phyloP scores from a whole-genome alignment of 2,329 filamentous ascomycete genomes.

The Colletotrichum gloeosporioides region DNA sequence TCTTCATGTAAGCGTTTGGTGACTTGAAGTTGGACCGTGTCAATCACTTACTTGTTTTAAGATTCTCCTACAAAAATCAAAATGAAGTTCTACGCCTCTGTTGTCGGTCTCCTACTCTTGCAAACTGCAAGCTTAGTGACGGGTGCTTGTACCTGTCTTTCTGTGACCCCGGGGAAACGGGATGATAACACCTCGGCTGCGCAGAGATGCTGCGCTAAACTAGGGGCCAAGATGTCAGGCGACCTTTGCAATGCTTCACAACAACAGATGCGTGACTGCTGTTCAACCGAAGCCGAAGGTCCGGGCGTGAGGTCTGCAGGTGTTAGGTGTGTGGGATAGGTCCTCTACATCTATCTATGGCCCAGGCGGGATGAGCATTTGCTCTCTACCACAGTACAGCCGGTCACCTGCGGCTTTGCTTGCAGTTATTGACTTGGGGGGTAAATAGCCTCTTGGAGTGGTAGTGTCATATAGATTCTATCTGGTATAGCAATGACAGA shows the following conservation, averaged over 20 bases:
- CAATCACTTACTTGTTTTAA: neutral
- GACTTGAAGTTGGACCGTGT: rapidly evolving
- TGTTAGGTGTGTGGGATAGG: neutral
- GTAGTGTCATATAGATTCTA: neutral
- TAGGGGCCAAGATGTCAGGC: neutral
- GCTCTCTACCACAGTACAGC: neutral
- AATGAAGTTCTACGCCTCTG: neutral
- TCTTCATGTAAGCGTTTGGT: neutral
- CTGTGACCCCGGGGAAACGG: neutral
- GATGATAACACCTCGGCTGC: neutral
- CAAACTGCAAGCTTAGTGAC: neutral
- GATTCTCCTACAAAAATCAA: rapidly evolving
- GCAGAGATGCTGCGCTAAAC: neutral
- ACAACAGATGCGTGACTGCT: neutral
- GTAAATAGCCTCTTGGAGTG: neutral
- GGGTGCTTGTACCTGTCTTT: neutral
- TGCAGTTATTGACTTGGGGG: neutral
- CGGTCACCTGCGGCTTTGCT: neutral
- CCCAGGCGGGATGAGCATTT: neutral
- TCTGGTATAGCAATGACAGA: neutral
- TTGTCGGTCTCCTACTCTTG: neutral
- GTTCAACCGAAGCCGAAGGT: neutral
- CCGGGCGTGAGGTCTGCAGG: neutral
- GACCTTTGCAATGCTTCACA: neutral
- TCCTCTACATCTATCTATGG: neutral